Base-by-base conservation (phyloP, 352 stramenopile species). In the Phytophthora tentaculata region DNA sequence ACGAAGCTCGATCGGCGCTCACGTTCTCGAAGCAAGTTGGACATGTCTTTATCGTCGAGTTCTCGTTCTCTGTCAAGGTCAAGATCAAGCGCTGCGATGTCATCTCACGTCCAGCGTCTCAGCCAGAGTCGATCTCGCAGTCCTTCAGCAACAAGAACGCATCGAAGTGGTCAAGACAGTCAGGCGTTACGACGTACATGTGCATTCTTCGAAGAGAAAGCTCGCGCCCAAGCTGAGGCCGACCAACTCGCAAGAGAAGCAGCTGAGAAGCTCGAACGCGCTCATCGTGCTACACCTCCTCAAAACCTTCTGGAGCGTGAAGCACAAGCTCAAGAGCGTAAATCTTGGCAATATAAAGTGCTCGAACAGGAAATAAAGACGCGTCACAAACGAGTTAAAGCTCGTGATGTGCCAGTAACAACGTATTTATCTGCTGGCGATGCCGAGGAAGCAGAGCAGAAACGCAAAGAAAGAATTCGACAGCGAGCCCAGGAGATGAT, bases 171-270 rank as follows among this genome's bases (percentile, higher is more conserved):
- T n/a, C 43, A 51, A 28, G 64, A 57, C 17, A 63, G 55, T 4
- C 63, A 76, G 16, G 71, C 75, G 49, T 20, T 80, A 9, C 67
- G 70, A 37, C 71, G 68, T 0, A 86, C 80, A 0, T 72, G 81
- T 64, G 54, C 79, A 0, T 92, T 88, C 59, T 90, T 88, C 55
- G 78, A 90, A 58, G 78, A 83, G 29, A 94, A 94, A 50, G 72
- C 78, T 32, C 63, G 65, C 8, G 71, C 69, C 7, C 56, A 83
- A 41, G 68, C 73, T 26, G 76, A 92, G 45, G 73, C 67, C 61
- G 43, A 71, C 19, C 52, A 73, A 54, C 22, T 64, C 10, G 54
- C 51, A 56, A 49, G 48, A 17, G 54, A 86, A 19, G 70, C 74
- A 13, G 53, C 60, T 17, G 69, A 74, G 29, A 69, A 72, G 2